Percentiles rank a stretch among this genome's conserved stretches.
These are phyloP conservation scores for Sutorius australiensis DNA, from an alignment of 768 basidiomycete genomes.

Conservation along the genomic window DNA sequence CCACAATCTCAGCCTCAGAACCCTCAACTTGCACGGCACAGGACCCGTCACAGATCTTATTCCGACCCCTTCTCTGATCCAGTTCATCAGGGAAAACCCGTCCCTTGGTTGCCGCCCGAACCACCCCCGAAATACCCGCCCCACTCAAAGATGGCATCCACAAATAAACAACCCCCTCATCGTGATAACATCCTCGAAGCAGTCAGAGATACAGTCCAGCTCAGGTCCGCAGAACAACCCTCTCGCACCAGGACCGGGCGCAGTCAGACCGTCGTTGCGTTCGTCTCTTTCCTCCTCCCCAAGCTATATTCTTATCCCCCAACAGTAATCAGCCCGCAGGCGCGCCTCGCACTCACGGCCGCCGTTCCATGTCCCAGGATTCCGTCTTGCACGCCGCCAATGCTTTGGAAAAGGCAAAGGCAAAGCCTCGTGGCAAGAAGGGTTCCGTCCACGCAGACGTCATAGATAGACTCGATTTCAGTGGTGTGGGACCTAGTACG, in stretches of 20 bases:
- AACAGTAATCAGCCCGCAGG: conserved; percentile 22
- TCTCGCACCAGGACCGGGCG: conserved; percentile 50
- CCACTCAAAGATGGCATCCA: conserved; percentile 25
- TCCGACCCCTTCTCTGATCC: conserved; percentile 56
- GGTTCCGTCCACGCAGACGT: conserved; percentile 82
- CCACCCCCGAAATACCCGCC: conserved; percentile 30
- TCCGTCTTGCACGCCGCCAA: conserved; percentile 39
- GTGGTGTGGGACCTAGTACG: conserved; percentile 81
- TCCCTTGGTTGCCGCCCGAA: conserved; percentile 42
- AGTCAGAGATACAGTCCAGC: conserved; percentile 64
- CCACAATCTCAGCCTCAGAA: conserved; percentile 17
- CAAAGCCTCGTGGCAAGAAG: conserved; percentile 58
- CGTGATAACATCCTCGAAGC: conserved; percentile 52
- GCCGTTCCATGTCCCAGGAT: conserved; percentile 51
- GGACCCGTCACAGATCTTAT: conserved; percentile 42
- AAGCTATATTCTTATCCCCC: conserved; percentile 16
- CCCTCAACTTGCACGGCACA: conserved; percentile 21
- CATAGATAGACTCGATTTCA: conserved; percentile 85
- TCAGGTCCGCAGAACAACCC: conserved; percentile 42
- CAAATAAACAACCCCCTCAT: conserved; percentile 31
- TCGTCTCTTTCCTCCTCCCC: conserved; percentile 12
- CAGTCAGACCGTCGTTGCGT: conserved; percentile 48
- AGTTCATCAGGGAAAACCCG: conserved; percentile 23
- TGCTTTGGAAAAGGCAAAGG: conserved; percentile 43
- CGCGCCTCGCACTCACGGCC: conserved; percentile 29